These are phyloP conservation scores for Suillus ampliporus DNA, from an alignment of 768 basidiomycete genomes.

Conservation along the genomic window DNA sequence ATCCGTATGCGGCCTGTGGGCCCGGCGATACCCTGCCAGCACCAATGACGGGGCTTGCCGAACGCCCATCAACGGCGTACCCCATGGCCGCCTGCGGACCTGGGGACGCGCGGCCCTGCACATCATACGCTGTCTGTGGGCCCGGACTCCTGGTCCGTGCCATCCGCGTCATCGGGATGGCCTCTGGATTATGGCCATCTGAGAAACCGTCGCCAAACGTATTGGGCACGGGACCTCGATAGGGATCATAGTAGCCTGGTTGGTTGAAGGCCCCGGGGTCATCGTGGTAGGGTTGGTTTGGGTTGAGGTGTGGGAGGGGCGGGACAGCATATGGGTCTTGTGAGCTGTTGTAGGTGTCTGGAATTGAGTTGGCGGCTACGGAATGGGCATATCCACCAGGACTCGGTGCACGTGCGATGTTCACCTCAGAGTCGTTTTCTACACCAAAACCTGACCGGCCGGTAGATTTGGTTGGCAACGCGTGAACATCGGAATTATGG, in stretches of 20 bases:
- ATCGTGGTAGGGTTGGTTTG: constrained; percentile 76
- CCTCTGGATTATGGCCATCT: constrained; percentile 50
- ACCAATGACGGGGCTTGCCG: constrained; percentile 34
- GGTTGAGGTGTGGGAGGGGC: constrained; percentile 81
- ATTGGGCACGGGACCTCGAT: constrained; percentile 74
- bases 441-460: constrained; percentile 69
- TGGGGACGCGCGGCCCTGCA: constrained; percentile 43
- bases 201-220: constrained; percentile 54
- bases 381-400: constrained; percentile 52
- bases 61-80: constrained; percentile 39
- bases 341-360: constrained; percentile 43
- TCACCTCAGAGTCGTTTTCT: constrained; percentile 65
- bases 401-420: constrained; percentile 57
- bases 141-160: constrained; percentile 45
- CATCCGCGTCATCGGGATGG: constrained; percentile 80
- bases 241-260: constrained; percentile 76
- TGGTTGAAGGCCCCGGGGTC: constrained; percentile 57
- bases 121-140: constrained; percentile 47
- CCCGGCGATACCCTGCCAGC: constrained; percentile 50
- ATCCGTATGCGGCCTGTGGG: constrained; percentile 52
- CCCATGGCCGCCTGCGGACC: constrained; percentile 47
- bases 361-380: constrained; percentile 49
- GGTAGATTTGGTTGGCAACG: constrained; percentile 72
- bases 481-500: constrained; percentile 60
- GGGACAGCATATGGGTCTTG: constrained; percentile 83